Percentiles rank a stretch among this genome's conserved stretches.
phyloP scores from a whole-genome alignment of 1,139 yeast species.

The Debaryomyces coudertii region DNA sequence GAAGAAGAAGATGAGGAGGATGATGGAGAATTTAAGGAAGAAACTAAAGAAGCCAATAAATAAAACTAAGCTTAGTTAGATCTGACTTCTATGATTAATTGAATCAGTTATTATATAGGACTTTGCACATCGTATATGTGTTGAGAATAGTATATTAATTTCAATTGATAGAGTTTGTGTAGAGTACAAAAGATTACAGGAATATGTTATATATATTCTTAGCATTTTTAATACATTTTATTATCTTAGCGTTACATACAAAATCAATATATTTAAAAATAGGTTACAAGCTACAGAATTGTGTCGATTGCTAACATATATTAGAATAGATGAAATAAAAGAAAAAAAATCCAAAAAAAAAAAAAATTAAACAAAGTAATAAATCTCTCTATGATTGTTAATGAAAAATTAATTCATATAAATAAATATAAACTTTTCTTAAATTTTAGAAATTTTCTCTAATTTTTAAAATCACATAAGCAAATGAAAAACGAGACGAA shows the following conservation, averaged over 20 bases:
- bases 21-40: slow-evolving; percentile 11
- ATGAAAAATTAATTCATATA: slow-evolving; percentile 6
- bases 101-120: too few relatives aligned
- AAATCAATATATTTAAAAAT: not conserved
- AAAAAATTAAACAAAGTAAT: too few relatives aligned
- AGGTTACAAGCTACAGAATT: not conserved
- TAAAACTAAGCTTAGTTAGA: not conserved
- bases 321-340: not conserved
- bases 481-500: slow-evolving; percentile 5
- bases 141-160: too few relatives aligned
- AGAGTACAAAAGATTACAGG: too few relatives aligned
- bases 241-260: not conserved
- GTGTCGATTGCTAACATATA: not conserved
- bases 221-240: too few relatives aligned
- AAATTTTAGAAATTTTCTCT: slow-evolving; percentile 3
- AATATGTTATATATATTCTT: too few relatives aligned
- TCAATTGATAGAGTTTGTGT: too few relatives aligned
- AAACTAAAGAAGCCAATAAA: not conserved
- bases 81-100: too few relatives aligned
- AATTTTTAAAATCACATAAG: not conserved
- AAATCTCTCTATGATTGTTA: not conserved
- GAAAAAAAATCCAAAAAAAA: not conserved
- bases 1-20: slow-evolving; percentile 29
- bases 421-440: slow-evolving; percentile 5
- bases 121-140: too few relatives aligned